A percentile compares a stretch with the other conserved stretches of the same genome.
These are phyloP conservation scores for Neonothopanus nambi DNA, from an alignment of 1,284 basidiomycete genomes.

Conservation along the genomic window DNA sequence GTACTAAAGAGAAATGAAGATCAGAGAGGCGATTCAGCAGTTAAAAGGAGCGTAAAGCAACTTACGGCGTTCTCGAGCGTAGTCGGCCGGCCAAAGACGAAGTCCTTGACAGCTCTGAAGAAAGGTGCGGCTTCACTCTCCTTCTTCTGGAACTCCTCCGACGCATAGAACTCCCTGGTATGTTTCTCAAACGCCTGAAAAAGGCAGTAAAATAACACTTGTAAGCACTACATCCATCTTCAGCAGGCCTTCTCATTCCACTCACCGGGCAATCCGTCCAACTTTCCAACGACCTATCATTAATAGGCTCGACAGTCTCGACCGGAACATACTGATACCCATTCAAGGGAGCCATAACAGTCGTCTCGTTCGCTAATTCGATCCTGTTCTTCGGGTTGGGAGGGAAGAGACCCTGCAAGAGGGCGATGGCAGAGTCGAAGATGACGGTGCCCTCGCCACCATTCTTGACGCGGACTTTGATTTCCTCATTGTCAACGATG, in stretches of 20 bases:
- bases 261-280: constrained; percentile 82
- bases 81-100: constrained; percentile 68
- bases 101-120: constrained; percentile 63
- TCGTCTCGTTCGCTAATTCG: constrained; percentile 75
- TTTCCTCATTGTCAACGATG: constrained; percentile 68
- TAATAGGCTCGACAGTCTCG: constrained; percentile 80
- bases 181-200: constrained; percentile 64
- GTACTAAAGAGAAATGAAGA: constrained; percentile 43
- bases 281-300: constrained; percentile 81
- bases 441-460: constrained; percentile 84
- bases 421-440: constrained; percentile 78
- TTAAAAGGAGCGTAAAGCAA: constrained; percentile 15
- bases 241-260: not conserved
- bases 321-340: constrained; percentile 88
- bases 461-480: constrained; percentile 77
- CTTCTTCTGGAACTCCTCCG: constrained; percentile 65
- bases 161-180: constrained; percentile 54
- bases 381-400: constrained; percentile 70
- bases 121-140: constrained; percentile 59
- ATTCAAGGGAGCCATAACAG: constrained; percentile 71
- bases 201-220: not conserved
- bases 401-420: constrained; percentile 80
- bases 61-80: constrained; percentile 71
- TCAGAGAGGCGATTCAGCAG: not conserved
- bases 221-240: too few relatives aligned